Conservation (phyloP, 345 rosid genomes). For the Populus ilicifolia region DNA sequence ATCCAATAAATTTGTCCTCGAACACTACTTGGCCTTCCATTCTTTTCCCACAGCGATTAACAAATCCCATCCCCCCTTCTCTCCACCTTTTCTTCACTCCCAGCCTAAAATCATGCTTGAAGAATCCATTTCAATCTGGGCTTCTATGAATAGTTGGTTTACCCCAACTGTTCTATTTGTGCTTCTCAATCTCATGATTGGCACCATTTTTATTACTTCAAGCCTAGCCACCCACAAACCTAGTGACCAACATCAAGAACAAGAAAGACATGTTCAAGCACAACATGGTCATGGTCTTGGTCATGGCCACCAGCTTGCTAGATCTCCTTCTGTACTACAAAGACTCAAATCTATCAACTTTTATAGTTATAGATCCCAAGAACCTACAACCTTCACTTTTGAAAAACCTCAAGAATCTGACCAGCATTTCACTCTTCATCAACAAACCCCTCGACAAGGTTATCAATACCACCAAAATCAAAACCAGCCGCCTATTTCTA, state of each 20-base stretch:
- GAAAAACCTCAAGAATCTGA: slow-evolving; percentile 28
- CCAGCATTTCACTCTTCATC: slow-evolving; percentile 32
- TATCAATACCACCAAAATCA: background rate
- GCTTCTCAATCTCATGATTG: slow-evolving; percentile 71
- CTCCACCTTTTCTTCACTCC: background rate
- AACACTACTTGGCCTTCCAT: background rate
- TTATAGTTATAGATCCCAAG: slow-evolving; percentile 36
- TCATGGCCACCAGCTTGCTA: slow-evolving; percentile 19
- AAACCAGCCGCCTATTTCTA: slow-evolving; percentile 22
- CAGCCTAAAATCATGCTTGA: slow-evolving; percentile 38
- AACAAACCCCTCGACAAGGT: slow-evolving; percentile 6
- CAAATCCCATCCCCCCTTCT: background rate
- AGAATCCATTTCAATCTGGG: slow-evolving; percentile 52
- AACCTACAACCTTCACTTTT: slow-evolving; percentile 29
- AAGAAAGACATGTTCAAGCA: background rate
- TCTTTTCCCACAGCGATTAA: no score
- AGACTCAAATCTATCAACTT: slow-evolving; percentile 66
- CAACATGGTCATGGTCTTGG: background rate
- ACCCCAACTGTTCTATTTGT: slow-evolving; percentile 69
- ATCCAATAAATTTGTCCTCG: background rate
- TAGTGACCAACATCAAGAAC: background rate
- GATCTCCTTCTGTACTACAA: slow-evolving; percentile 69
- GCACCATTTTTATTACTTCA: slow-evolving; percentile 65
- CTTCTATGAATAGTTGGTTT: slow-evolving; percentile 68
- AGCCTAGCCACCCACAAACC: slow-evolving; percentile 33